Conservation (phyloP, 495 filamentous ascomycete genomes). For the Aspergillus saccharolyticus region DNA sequence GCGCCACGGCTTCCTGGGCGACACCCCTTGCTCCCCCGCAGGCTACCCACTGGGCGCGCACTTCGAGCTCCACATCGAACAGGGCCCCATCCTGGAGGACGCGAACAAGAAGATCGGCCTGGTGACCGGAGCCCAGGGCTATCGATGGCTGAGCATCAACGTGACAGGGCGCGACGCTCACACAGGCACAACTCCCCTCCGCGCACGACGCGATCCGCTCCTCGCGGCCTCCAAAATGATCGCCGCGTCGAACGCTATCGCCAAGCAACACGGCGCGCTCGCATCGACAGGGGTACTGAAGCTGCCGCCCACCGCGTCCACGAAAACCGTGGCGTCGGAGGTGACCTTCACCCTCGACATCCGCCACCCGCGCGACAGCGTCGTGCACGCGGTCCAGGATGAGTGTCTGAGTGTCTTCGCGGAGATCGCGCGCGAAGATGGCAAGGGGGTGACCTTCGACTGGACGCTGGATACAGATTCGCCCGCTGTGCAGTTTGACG, state of each 20-base stretch:
- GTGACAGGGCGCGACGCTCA: constrained; percentile 62
- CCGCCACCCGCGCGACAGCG: constrained; percentile 53
- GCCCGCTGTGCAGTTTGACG: constrained; percentile 58
- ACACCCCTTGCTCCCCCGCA: constrained; percentile 23
- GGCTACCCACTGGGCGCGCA: constrained; percentile 57
- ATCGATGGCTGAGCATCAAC: constrained; percentile 59
- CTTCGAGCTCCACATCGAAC: constrained; percentile 79
- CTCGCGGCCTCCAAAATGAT: constrained; percentile 63
- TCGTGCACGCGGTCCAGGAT: constrained; percentile 48
- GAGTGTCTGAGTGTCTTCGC: constrained; percentile 42
- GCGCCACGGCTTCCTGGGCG: constrained; percentile 63
- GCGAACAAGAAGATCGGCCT: constrained; percentile 56
- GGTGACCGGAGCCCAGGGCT: constrained; percentile 58
- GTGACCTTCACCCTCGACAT: constrained; percentile 68
- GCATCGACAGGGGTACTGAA: constrained; percentile 65
- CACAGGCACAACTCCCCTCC: constrained; percentile 66
- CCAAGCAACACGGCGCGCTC: constrained; percentile 45
- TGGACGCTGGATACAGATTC: constrained; percentile 57
- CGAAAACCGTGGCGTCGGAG: constrained; percentile 64
- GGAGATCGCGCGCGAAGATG: constrained; percentile 45
- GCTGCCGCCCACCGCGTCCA: constrained; percentile 51
- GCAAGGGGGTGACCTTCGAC: constrained; percentile 39
- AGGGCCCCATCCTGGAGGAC: constrained; percentile 62
- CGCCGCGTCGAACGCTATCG: constrained; percentile 55
- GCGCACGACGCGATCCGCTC: constrained; percentile 49